These are phyloP conservation scores for Coemansia sp. DNA, from an alignment of 192 early-diverging fungal species.

Conservation along the genomic window DNA sequence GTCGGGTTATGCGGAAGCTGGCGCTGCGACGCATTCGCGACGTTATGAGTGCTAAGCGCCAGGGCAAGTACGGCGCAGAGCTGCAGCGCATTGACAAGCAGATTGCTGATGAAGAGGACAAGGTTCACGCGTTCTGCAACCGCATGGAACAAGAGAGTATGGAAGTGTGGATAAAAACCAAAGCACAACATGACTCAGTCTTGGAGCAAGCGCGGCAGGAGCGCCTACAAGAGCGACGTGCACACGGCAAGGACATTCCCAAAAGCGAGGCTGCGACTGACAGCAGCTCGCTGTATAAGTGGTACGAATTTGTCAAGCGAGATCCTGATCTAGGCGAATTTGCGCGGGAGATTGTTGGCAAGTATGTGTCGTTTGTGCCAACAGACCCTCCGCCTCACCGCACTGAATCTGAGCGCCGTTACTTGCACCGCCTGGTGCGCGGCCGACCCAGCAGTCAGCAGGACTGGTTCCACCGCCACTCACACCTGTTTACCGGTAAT, in stretches of 20 bases:
- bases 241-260: conserved; percentile 25
- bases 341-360: conserved; percentile 32
- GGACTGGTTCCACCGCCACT: conserved; percentile 50
- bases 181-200: conserved; percentile 18
- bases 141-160: conserved; percentile 34
- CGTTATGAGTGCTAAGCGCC: conserved; percentile 14
- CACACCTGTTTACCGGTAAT: conserved; percentile 42
- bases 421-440: conserved; percentile 26
- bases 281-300: conserved; percentile 15
- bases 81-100: conserved; percentile 30
- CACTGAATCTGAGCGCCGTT: conserved; percentile 39
- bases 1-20: conserved; percentile 47
- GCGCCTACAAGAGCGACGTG: conserved; percentile 32
- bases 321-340: conserved; percentile 38
- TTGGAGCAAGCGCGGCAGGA: conserved; percentile 22
- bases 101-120: conserved; percentile 39
- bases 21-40: conserved; percentile 42
- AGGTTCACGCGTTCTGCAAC: conserved; percentile 44
- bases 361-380: conserved; percentile 42
- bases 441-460: conserved; percentile 22
- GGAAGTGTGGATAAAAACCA: conserved; percentile 27
- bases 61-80: conserved; percentile 39
- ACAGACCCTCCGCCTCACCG: conserved; percentile 28
- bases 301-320: conserved; percentile 38
- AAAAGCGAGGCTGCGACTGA: conserved; percentile 9